These are phyloP conservation scores for Fusarium foetens DNA, from an alignment of 2,329 filamentous ascomycete species.

Conservation along the genomic window DNA sequence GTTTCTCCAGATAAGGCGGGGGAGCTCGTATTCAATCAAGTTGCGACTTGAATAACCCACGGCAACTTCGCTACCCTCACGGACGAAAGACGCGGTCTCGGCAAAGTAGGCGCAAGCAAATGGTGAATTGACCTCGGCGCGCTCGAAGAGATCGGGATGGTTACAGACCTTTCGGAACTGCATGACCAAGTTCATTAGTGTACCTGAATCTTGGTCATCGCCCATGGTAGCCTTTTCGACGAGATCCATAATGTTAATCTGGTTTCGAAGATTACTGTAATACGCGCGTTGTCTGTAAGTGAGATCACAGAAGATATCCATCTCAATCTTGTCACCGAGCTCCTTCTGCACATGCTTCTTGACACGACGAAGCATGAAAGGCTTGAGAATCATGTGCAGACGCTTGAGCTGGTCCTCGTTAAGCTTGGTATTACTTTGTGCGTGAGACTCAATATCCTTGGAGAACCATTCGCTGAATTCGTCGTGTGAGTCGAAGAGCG, in stretches of 20 bases:
- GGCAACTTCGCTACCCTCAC: constrained; percentile 82
- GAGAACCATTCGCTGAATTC: constrained; percentile 96
- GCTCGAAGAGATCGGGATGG: constrained; percentile 95
- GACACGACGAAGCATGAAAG: constrained; percentile 98
- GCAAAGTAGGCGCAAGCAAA: constrained; percentile 88
- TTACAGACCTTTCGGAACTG: constrained; percentile 99
- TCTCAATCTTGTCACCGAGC: constrained; percentile 97
- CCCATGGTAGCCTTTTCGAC: constrained; percentile 96
- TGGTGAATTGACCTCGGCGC: constrained; percentile 89
- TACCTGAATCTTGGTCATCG: constrained; percentile 93
- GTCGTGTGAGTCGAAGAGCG: constrained; percentile 92
- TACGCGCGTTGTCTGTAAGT: constrained; percentile 96
- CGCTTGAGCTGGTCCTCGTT: constrained; percentile 98
- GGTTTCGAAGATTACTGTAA: constrained; percentile 91
- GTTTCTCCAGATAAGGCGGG: constrained; percentile 83
- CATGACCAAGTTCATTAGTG: constrained; percentile 99
- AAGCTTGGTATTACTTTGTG: constrained; percentile 98
- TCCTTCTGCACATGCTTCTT: constrained; percentile 99
- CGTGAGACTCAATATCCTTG: constrained; percentile 97
- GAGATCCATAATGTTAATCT: constrained; percentile 98
- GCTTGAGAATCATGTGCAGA: constrained; percentile 98
- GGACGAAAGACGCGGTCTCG: constrained; percentile 93
- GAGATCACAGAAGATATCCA: constrained; percentile 95
- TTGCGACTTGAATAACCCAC: constrained; percentile 91
- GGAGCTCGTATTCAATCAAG: constrained; percentile 84